Conservation (phyloP, 768 basidiomycete species). For the Cyclocybe aegerita region DNA sequence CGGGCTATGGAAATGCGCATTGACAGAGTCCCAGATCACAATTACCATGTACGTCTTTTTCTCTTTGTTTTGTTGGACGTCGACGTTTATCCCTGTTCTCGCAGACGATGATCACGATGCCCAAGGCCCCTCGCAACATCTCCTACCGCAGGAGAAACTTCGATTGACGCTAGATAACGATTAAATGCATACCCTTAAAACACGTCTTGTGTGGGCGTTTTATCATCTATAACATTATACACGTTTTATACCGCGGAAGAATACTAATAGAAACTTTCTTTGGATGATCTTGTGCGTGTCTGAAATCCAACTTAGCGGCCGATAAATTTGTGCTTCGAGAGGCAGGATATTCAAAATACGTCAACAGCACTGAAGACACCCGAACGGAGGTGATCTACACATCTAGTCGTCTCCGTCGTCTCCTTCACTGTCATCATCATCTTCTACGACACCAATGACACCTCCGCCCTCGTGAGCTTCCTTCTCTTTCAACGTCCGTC, state of each 20-base stretch:
- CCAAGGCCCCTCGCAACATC: constrained; percentile 65
- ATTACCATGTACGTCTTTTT: constrained; percentile 76
- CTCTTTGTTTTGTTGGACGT: neutral
- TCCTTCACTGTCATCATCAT: constrained; percentile 67
- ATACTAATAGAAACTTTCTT: neutral
- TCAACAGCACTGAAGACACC: neutral
- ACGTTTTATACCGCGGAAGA: too few species aligned
- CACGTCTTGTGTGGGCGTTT: constrained; percentile 1
- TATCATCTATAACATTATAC: constrained; percentile 1
- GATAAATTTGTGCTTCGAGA: too few species aligned
- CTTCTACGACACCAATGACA: constrained; percentile 66
- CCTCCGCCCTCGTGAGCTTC: constrained; percentile 51
- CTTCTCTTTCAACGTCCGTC: constrained; percentile 65
- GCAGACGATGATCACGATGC: constrained; percentile 94
- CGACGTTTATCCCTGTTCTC: constrained; percentile 2
- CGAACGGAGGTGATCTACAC: neutral
- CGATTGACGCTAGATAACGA: constrained; percentile 30
- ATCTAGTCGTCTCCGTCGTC: constrained; percentile 33
- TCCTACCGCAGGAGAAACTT: constrained; percentile 66
- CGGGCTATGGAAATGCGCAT: constrained; percentile 75
- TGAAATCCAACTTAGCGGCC: too few species aligned
- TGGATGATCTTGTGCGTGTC: too few species aligned
- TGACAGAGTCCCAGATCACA: constrained; percentile 74
- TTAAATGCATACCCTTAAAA: constrained; percentile 4
- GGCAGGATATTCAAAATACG: neutral